Conservation (phyloP, 176 grass and related monocot genomes). For the Alloteropsis semialata region DNA sequence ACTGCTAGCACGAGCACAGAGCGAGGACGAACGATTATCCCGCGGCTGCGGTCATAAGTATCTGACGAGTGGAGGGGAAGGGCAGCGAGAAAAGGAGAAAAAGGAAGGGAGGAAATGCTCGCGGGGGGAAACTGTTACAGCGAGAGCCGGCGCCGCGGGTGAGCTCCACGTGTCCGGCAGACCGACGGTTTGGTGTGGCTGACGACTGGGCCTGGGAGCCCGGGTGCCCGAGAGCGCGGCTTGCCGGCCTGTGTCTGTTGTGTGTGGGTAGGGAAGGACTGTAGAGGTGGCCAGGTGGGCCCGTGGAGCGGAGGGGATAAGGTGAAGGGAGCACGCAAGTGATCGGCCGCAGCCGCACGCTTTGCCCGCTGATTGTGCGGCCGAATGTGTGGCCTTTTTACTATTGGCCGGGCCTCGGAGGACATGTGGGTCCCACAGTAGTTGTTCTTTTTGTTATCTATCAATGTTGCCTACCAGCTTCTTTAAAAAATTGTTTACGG, state of each 20-base stretch:
- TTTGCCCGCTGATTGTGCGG: constrained; percentile 12
- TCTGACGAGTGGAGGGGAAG: constrained; percentile 13
- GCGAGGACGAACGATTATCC: background rate
- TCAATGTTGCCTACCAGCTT: too few species aligned
- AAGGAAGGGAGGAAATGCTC: background rate
- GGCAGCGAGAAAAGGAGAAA: background rate
- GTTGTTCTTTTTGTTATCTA: background rate
- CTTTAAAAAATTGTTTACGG: too few species aligned
- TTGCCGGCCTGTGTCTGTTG: too few species aligned
- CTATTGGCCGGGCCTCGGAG: background rate
- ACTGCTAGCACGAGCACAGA: background rate
- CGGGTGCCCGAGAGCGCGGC: background rate
- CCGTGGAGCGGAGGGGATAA: constrained; percentile 4
- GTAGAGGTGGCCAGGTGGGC: background rate
- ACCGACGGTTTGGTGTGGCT: background rate
- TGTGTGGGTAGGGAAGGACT: background rate
- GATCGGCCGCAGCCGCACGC: background rate
- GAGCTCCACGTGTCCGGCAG: constrained; percentile 41
- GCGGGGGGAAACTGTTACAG: background rate
- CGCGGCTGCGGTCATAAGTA: constrained; percentile 20
- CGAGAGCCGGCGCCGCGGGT: background rate
- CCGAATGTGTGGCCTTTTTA: constrained; percentile 3
- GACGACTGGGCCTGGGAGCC: background rate
- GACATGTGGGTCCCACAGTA: background rate
- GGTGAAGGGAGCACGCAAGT: constrained; percentile 1